Percentiles rank a stretch among this genome's conserved stretches.
Evolutionary conservation across 331 rosid genomes (phyloP).

Genomic region (Acacia concinna): DNA sequence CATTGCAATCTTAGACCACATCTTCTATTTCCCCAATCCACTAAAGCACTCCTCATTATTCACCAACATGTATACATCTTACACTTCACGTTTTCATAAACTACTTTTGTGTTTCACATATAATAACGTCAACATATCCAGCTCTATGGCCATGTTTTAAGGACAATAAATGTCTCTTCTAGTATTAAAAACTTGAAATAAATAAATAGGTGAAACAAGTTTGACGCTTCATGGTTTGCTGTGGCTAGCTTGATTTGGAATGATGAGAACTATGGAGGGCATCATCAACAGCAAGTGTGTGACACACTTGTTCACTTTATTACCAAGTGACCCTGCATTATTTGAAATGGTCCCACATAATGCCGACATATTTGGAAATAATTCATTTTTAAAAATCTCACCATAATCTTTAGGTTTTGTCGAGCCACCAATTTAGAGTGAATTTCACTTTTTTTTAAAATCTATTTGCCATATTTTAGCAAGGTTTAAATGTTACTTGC

Average conservation of each 20-base stretch:
- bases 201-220: neutral
- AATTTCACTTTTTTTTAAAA: neutral
- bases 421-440: neutral
- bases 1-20: conserved; percentile 21
- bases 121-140: neutral
- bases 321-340: neutral
- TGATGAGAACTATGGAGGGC: neutral
- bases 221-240: neutral
- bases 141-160: neutral
- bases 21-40: conserved; percentile 26
- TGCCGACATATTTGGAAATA: conserved; percentile 1
- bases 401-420: neutral
- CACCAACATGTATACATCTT: neutral
- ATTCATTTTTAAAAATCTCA: neutral
- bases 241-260: neutral
- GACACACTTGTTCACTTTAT: neutral
- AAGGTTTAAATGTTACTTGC: too few relatives aligned
- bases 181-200: neutral
- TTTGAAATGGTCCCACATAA: neutral
- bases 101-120: neutral
- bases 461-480: too few relatives aligned
- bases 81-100: neutral
- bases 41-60: conserved; percentile 19
- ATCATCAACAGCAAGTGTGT: neutral
- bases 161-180: neutral